Percentiles rank a stretch among this genome's conserved stretches.
Evolutionary conservation across 768 basidiomycete genomes (phyloP).

Genomic region (Mycena kentingensis): DNA sequence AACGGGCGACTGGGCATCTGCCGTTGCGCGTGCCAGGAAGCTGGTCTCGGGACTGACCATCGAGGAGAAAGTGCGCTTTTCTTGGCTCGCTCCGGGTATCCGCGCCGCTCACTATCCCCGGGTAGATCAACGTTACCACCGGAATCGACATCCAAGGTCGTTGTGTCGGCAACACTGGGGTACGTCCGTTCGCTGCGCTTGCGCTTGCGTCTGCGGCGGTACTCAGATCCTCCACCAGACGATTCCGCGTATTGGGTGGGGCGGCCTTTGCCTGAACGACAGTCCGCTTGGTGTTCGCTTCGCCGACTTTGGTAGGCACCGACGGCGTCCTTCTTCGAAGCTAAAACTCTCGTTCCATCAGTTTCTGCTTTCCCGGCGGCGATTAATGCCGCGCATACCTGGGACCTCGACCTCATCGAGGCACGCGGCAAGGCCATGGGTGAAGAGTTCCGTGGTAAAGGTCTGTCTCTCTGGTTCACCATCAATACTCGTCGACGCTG

Average conservation of each 20-base stretch:
- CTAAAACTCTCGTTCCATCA: too few species aligned
- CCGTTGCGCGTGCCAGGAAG: background rate
- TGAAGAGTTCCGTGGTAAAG: slow-evolving; percentile 63
- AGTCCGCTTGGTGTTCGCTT: slow-evolving; percentile 60
- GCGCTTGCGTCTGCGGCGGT: slow-evolving; percentile 21
- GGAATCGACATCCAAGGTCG: slow-evolving; percentile 26
- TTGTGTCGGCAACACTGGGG: slow-evolving; percentile 25
- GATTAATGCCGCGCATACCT: slow-evolving; percentile 63
- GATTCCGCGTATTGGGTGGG: slow-evolving; percentile 25
- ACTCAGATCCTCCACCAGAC: slow-evolving; percentile 21
- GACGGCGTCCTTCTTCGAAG: too few species aligned
- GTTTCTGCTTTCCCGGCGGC: slow-evolving; percentile 64
- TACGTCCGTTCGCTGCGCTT: slow-evolving; percentile 24
- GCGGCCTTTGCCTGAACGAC: slow-evolving; percentile 39
- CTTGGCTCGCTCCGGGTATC: background rate
- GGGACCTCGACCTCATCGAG: slow-evolving; percentile 26
- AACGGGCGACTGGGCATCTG: slow-evolving; percentile 5
- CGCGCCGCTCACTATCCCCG: too few species aligned
- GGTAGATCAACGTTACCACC: slow-evolving; percentile 31
- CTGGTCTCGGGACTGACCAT: slow-evolving; percentile 25
- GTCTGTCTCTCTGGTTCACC: slow-evolving; percentile 26
- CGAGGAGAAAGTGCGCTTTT: slow-evolving; percentile 28
- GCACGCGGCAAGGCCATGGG: slow-evolving; percentile 61
- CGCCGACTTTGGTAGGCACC: slow-evolving; percentile 54
- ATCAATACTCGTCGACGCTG: background rate